These are phyloP conservation scores for Pseudofabraea citricarpa DNA, from an alignment of 2,329 filamentous ascomycete genomes.

Conservation along the genomic window DNA sequence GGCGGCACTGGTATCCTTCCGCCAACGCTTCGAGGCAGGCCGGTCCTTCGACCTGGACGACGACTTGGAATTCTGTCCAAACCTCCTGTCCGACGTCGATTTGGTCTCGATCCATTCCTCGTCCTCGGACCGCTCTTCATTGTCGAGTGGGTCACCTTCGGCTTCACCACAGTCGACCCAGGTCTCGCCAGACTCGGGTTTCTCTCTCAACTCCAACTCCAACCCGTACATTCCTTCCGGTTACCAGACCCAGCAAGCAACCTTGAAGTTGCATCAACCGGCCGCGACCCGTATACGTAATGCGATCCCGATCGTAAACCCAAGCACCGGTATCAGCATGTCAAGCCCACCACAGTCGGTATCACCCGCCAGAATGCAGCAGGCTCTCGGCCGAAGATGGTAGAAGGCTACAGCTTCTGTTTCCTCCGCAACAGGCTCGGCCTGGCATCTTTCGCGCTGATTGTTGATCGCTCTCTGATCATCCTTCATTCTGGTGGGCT, in stretches of 20 bases:
- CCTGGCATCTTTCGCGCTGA: slow-evolving; percentile 21
- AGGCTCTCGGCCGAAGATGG: slow-evolving; percentile 24
- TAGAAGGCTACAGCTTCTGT: slow-evolving; percentile 20
- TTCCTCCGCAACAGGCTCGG: slow-evolving; percentile 16
- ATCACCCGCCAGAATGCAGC: slow-evolving; percentile 56
- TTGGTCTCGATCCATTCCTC: slow-evolving; percentile 87
- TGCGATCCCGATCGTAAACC: slow-evolving; percentile 97
- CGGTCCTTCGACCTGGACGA: slow-evolving; percentile 94
- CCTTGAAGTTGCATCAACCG: slow-evolving; percentile 84
- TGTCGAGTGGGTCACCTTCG: slow-evolving; percentile 91
- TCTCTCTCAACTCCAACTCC: slow-evolving; percentile 66
- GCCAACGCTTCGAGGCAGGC: slow-evolving; percentile 83
- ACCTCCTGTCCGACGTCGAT: slow-evolving; percentile 78
- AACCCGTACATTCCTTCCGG: slow-evolving; percentile 61
- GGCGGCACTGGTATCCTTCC: slow-evolving; percentile 72
- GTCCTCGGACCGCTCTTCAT: slow-evolving; percentile 85
- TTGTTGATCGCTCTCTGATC: slow-evolving; percentile 25
- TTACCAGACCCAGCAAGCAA: slow-evolving; percentile 60
- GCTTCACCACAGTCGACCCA: slow-evolving; percentile 83
- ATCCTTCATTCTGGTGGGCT: slow-evolving; percentile 23
- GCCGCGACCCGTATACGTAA: slow-evolving; percentile 85
- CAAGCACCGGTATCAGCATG: slow-evolving; percentile 81
- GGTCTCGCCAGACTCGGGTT: slow-evolving; percentile 68
- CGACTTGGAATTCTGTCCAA: slow-evolving; percentile 92
- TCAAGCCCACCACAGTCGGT: slow-evolving; percentile 78